Evolutionary conservation across 208 protist species (phyloP).

Genomic region (Acanthamoeba royreba): DNA sequence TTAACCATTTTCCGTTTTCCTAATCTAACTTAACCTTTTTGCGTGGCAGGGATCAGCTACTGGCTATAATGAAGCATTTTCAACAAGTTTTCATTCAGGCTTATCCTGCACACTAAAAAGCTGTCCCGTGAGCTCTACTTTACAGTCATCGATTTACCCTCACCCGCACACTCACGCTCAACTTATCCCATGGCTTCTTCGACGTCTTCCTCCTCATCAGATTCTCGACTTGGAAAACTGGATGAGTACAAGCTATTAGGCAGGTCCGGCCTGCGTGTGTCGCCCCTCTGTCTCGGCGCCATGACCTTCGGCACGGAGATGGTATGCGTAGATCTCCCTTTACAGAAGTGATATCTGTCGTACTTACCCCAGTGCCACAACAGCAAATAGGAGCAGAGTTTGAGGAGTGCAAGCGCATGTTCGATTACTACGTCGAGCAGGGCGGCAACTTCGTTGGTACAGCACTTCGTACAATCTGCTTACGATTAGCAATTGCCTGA

Average conservation of each 20-base stretch:
- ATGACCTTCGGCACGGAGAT: background rate
- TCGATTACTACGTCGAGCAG: background rate
- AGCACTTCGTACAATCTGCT: background rate
- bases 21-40: no score
- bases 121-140: no score
- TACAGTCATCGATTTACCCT: no score
- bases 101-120: no score
- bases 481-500: background rate
- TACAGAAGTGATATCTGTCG: background rate
- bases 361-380: background rate
- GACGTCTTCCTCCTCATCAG: background rate
- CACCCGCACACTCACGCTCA: no score
- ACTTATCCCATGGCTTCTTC: background rate
- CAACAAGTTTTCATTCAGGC: no score
- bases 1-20: no score
- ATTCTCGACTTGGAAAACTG: background rate
- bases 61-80: no score
- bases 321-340: background rate
- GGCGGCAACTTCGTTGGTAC: background rate
- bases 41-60: no score
- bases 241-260: background rate
- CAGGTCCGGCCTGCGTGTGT: background rate
- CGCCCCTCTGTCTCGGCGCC: background rate
- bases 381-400: background rate
- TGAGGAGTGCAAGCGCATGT: background rate